phyloP scores from a whole-genome alignment of 352 stramenopile species.

The Globisporangium solare region DNA sequence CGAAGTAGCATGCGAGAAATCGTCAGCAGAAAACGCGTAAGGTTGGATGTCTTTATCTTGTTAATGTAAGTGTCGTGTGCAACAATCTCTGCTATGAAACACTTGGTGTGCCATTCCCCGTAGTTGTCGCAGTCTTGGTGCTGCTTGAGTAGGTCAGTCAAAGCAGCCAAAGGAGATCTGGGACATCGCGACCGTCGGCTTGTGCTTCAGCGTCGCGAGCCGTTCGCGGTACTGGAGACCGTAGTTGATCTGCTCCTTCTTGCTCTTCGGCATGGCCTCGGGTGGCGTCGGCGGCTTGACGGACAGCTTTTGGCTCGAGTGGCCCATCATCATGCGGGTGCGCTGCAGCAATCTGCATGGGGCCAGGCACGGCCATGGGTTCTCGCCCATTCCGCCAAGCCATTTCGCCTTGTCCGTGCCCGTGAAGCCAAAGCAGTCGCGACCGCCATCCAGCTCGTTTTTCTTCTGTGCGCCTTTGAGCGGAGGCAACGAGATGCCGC shows the following conservation, averaged over 20 bases:
- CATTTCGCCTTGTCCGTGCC: slow-evolving; percentile 74
- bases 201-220: slow-evolving; percentile 66
- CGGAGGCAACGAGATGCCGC: slow-evolving; percentile 32
- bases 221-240: slow-evolving; percentile 77
- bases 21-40: too few species aligned
- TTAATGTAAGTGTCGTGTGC: too few species aligned
- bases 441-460: slow-evolving; percentile 29
- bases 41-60: too few species aligned
- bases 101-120: too few species aligned
- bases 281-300: slow-evolving; percentile 72
- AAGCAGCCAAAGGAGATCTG: slow-evolving; percentile 76
- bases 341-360: slow-evolving; percentile 70
- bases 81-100: too few species aligned
- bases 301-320: slow-evolving; percentile 78
- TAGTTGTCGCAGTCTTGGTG: too few species aligned
- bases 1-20: too few species aligned
- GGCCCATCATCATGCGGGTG: slow-evolving; percentile 79
- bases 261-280: slow-evolving; percentile 31
- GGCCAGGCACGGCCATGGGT: slow-evolving; percentile 47
- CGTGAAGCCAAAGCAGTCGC: slow-evolving; percentile 77
- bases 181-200: slow-evolving; percentile 68
- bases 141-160: slow-evolving; percentile 12
- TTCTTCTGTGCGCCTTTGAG: slow-evolving; percentile 56
- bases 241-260: slow-evolving; percentile 62
- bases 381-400: slow-evolving; percentile 34